phyloP scores from a whole-genome alignment of 257 asterid genomes.

The Nicotiana noctiflora region DNA sequence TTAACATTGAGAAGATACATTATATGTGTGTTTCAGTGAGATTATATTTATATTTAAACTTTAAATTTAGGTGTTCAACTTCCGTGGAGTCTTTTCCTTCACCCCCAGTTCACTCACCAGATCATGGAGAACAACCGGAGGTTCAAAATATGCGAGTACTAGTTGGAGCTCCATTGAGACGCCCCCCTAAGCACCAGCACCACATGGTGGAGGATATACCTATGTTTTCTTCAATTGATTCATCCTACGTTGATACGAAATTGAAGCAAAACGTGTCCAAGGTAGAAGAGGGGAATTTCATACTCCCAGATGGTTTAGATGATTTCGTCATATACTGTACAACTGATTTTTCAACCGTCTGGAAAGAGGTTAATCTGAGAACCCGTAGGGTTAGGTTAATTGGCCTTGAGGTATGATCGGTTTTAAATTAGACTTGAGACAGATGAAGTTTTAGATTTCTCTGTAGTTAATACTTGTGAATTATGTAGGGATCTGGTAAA shows the following conservation, averaged over 20 bases:
- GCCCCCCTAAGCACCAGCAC: constrained; percentile 57
- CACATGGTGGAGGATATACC: constrained; percentile 55
- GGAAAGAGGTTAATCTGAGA: constrained; percentile 77
- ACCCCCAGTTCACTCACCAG: constrained; percentile 51
- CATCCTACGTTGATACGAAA: constrained; percentile 50
- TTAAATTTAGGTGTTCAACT: constrained; percentile 75
- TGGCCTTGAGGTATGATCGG: constrained; percentile 78
- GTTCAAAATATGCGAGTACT: constrained; percentile 76
- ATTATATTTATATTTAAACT: not conserved
- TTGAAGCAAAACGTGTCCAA: constrained; percentile 32
- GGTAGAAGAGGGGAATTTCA: constrained; percentile 33
- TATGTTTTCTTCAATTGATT: constrained; percentile 63
- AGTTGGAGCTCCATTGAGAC: constrained; percentile 75
- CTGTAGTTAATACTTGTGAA: constrained; percentile 15
- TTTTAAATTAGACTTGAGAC: not conserved
- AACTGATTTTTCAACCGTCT: constrained; percentile 81
- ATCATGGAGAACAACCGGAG: constrained; percentile 68
- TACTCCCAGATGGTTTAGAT: constrained; percentile 57
- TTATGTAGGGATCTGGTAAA: constrained; percentile 88
- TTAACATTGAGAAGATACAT: not conserved
- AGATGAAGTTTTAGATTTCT: constrained; percentile 1
- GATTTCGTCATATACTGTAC: constrained; percentile 74
- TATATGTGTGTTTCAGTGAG: not conserved
- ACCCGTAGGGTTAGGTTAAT: constrained; percentile 80
- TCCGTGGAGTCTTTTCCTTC: constrained; percentile 86